These are phyloP conservation scores for Russula olivacea DNA, from an alignment of 768 basidiomycete genomes.

Conservation along the genomic window DNA sequence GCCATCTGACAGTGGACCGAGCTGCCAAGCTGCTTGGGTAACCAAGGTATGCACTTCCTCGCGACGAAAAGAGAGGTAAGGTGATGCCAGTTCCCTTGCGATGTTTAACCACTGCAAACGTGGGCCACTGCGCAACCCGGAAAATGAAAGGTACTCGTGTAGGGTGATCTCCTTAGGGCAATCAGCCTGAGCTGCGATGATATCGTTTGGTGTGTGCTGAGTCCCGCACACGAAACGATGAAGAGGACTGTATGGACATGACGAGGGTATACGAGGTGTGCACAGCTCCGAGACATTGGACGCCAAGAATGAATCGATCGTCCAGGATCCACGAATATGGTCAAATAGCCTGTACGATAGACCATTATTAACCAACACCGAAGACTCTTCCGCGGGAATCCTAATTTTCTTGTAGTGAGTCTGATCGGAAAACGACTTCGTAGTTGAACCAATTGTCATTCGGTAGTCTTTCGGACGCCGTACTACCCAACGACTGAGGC, in stretches of 20 bases:
- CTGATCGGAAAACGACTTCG: neutral
- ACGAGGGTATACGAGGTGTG: neutral
- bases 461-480: neutral
- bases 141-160: conserved; percentile 45
- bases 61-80: conserved; percentile 36
- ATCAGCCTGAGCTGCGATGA: conserved; percentile 38
- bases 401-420: conserved; percentile 4
- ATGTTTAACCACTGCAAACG: conserved; percentile 49
- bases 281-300: neutral
- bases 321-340: neutral
- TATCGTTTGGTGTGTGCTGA: conserved; percentile 35
- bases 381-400: conserved; percentile 4
- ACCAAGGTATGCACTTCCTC: conserved; percentile 41
- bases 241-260: neutral
- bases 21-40: conserved; percentile 41
- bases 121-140: conserved; percentile 40
- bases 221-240: conserved; percentile 1
- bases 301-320: neutral
- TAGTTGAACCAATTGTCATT: conserved; percentile 14
- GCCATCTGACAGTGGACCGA: conserved; percentile 31
- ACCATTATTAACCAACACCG: conserved; percentile 7
- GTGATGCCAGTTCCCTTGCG: conserved; percentile 39
- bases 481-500: neutral
- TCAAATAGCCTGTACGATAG: conserved; percentile 14
- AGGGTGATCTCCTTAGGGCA: conserved; percentile 39